Percentiles rank a stretch among this genome's conserved stretches.
Conservation (phyloP, 2,329 filamentous ascomycete species). For the Fusarium falciforme region DNA sequence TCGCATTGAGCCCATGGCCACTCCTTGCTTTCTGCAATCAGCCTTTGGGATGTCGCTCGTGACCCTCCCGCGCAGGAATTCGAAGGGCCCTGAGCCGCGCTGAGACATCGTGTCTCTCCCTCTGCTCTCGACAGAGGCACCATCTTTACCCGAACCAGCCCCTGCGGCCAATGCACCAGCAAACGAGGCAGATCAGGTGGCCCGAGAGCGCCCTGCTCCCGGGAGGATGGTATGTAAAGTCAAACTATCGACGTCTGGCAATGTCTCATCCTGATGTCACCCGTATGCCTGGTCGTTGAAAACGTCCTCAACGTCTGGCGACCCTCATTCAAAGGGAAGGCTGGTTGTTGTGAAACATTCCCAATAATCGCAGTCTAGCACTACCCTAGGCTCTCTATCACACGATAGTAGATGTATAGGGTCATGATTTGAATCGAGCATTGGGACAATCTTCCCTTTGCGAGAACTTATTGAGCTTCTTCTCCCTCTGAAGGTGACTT, state of each 20-base stretch:
- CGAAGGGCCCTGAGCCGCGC: conserved; percentile 20
- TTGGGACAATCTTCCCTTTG: not conserved
- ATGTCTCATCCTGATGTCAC: conserved; percentile 14
- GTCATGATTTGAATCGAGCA: not conserved
- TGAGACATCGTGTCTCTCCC: conserved; percentile 31
- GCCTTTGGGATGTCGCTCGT: conserved; percentile 6
- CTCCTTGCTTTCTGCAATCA: conserved; percentile 21
- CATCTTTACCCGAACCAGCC: conserved; percentile 32
- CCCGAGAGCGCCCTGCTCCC: not conserved
- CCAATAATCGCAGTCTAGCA: conserved; percentile 11
- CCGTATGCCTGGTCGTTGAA: conserved; percentile 6
- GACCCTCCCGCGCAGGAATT: conserved; percentile 18
- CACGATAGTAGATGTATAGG: not conserved
- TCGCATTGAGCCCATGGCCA: not conserved
- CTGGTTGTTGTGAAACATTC: conserved; percentile 30
- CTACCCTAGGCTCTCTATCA: not conserved
- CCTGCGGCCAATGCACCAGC: conserved; percentile 28
- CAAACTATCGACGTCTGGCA: not conserved
- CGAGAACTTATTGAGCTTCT: not conserved
- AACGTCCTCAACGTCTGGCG: conserved; percentile 10
- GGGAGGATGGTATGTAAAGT: not conserved
- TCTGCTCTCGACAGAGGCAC: conserved; percentile 22
- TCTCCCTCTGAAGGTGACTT: conserved; percentile 11
- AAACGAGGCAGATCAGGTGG: conserved; percentile 16
- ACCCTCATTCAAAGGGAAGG: conserved; percentile 16